Percentiles rank a stretch among this genome's conserved stretches.
Evolutionary conservation across 192 early-diverging fungal genomes (phyloP).

Genomic region (Coemansia sp.): DNA sequence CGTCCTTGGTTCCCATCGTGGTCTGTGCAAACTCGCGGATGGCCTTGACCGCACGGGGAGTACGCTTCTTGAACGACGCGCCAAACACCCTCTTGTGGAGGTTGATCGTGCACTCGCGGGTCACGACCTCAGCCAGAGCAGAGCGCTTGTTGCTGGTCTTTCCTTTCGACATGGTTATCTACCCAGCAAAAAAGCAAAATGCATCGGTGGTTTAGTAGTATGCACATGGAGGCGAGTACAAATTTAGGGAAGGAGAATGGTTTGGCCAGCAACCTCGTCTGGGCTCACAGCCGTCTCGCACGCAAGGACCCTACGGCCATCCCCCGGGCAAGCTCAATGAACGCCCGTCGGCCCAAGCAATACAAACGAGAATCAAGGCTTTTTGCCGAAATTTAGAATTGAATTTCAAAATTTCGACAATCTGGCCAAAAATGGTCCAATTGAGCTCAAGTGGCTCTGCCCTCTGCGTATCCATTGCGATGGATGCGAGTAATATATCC

Average conservation of each 20-base stretch:
- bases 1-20: conserved; percentile 95
- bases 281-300: not conserved
- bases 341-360: not conserved
- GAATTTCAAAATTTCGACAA: not conserved
- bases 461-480: not conserved
- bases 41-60: conserved; percentile 91
- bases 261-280: not conserved
- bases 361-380: not conserved
- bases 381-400: not conserved
- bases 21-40: conserved; percentile 88
- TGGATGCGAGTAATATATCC: not conserved
- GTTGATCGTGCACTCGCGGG: conserved; percentile 99
- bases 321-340: not conserved
- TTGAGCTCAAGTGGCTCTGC: not conserved
- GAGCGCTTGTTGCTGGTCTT: conserved; percentile 73
- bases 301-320: not conserved
- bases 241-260: not conserved
- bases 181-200: not conserved
- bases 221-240: not conserved
- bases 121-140: conserved; percentile 85
- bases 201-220: not conserved
- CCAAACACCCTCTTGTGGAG: conserved; percentile 87
- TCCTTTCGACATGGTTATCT: conserved; percentile 70
- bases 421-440: not conserved
- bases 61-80: conserved; percentile 95